Evolutionary conservation across 2,329 filamentous ascomycete species (phyloP).

Genomic region (Aspergillus pseudonomiae): DNA sequence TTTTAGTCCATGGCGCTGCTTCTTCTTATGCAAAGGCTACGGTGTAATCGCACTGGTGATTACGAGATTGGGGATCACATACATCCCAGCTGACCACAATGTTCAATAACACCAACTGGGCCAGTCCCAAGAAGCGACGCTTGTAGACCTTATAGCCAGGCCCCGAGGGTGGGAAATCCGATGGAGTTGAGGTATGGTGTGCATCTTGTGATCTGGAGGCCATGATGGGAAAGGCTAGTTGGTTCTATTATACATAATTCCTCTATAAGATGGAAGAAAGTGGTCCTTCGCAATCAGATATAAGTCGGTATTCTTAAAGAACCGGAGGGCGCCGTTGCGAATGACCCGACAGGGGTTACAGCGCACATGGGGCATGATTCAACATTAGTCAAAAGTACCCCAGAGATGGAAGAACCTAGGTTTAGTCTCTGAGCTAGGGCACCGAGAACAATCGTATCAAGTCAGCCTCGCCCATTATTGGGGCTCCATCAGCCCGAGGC

Average conservation of each 20-base stretch:
- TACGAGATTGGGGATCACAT: slow-evolving; percentile 43
- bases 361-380: not conserved
- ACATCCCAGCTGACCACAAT: slow-evolving; percentile 95
- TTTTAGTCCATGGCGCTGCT: not conserved
- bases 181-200: slow-evolving; percentile 4
- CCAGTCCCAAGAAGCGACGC: slow-evolving; percentile 84
- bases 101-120: slow-evolving; percentile 83
- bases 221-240: not conserved
- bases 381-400: not conserved
- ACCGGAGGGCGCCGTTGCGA: not conserved
- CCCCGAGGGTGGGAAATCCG: slow-evolving; percentile 22
- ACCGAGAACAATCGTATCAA: not conserved
- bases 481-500: not conserved
- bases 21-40: not conserved
- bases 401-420: not conserved
- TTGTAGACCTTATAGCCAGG: slow-evolving; percentile 68
- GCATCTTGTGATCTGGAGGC: slow-evolving; percentile 4
- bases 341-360: not conserved
- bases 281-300: not conserved
- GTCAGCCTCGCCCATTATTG: not conserved
- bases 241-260: not conserved
- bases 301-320: not conserved
- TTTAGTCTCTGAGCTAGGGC: not conserved
- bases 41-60: not conserved
- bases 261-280: not conserved